phyloP scores from a whole-genome alignment of 108 stramenopile species.

The Nitzschia inconspicua region DNA sequence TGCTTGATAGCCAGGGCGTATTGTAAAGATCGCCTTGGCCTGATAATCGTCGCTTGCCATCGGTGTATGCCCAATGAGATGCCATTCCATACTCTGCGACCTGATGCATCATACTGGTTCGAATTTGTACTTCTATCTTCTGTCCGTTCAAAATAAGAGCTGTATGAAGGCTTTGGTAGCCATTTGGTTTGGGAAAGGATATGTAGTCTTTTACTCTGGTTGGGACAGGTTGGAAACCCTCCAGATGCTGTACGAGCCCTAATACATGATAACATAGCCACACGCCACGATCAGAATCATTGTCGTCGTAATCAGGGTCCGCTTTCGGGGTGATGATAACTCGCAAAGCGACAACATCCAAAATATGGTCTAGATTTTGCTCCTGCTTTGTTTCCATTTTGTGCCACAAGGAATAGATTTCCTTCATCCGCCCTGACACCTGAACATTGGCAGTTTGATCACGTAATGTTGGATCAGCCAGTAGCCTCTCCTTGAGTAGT shows the following conservation, averaged over 20 bases:
- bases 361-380: slow-evolving; percentile 79
- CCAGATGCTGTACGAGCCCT: slow-evolving; percentile 85
- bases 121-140: slow-evolving; percentile 94
- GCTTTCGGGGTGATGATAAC: slow-evolving; percentile 78
- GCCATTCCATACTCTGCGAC: slow-evolving; percentile 96
- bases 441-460: slow-evolving; percentile 65
- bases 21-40: slow-evolving; percentile 55
- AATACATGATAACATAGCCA: slow-evolving; percentile 95
- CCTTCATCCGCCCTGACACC: slow-evolving; percentile 89
- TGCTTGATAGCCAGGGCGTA: slow-evolving; percentile 84
- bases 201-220: slow-evolving; percentile 95
- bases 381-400: slow-evolving; percentile 91
- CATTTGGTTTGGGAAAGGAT: slow-evolving; percentile 91
- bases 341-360: slow-evolving; percentile 91
- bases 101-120: slow-evolving; percentile 90
- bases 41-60: slow-evolving; percentile 44
- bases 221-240: slow-evolving; percentile 86
- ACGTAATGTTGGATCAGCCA: slow-evolving; percentile 60
- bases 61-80: slow-evolving; percentile 88
- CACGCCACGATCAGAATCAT: slow-evolving; percentile 65
- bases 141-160: slow-evolving; percentile 85
- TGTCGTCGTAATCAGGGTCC: slow-evolving; percentile 36
- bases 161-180: slow-evolving; percentile 92
- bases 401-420: slow-evolving; percentile 91
- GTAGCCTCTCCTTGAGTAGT: slow-evolving; percentile 66